These are phyloP conservation scores for Azolla pinnata DNA, from an alignment of 75 land plant species.

Conservation along the genomic window DNA sequence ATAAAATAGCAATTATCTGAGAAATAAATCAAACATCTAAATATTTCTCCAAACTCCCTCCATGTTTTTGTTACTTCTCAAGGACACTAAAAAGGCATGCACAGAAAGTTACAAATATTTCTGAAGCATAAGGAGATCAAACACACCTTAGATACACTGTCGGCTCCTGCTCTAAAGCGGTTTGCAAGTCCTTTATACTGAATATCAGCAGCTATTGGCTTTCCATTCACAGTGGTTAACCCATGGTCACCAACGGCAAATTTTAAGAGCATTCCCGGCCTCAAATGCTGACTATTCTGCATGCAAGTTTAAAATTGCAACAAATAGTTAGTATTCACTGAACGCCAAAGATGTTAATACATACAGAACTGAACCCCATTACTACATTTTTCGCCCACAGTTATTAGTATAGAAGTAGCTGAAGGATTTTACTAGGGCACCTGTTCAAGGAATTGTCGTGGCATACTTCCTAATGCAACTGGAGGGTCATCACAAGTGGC, in stretches of 20 bases:
- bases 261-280: slow-evolving; percentile 56
- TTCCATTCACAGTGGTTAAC: slow-evolving; percentile 56
- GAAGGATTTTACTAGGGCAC: too few relatives aligned
- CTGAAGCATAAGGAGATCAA: not conserved
- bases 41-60: too few relatives aligned
- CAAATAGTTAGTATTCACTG: too few relatives aligned
- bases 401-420: too few relatives aligned
- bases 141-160: slow-evolving; percentile 75
- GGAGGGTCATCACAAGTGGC: slow-evolving; percentile 83
- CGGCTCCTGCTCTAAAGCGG: slow-evolving; percentile 73
- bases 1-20: not conserved
- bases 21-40: not conserved
- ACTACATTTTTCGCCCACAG: too few relatives aligned
- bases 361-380: too few relatives aligned
- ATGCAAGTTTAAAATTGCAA: slow-evolving; percentile 2
- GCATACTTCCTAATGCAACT: slow-evolving; percentile 54
- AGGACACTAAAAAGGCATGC: too few relatives aligned
- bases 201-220: slow-evolving; percentile 56
- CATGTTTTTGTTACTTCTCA: too few relatives aligned
- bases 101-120: not conserved
- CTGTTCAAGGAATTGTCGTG: slow-evolving; percentile 29
- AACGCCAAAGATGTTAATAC: too few relatives aligned
- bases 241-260: slow-evolving; percentile 70
- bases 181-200: slow-evolving; percentile 56
- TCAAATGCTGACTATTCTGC: slow-evolving; percentile 32